Base-by-base conservation (phyloP, 345 rosid species). In the Pugionium dolabratum region DNA sequence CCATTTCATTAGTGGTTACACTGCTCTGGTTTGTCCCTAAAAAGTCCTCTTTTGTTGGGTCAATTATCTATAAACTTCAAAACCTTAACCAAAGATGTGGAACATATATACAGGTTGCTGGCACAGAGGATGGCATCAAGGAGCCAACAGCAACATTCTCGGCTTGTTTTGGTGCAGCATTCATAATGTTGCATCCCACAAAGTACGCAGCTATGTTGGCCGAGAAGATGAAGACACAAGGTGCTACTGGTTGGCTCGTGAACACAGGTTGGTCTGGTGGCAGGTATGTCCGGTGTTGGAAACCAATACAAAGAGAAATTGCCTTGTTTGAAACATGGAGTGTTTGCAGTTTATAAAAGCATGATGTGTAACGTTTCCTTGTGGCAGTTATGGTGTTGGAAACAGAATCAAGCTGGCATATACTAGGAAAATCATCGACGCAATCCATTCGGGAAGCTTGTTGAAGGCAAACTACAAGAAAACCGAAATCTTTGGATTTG, bases 241-340 rank as follows among this genome's bases (percentile, higher is more conserved):
- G 99, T 8, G 95, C 97, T 7, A 89, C 97, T 1, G 96, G 91
- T 25, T 95, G 99, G 97, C 99, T 95, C 2, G 91, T 95, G 64
- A 95, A 95, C 85, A 95, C 97, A 2, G 96, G 97, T 52, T 95
- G 99, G 99, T 91, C 96, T 0, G 96, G 94, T 54, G 99, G 99
- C 72, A 88, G 98, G 98, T 93, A 82, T 18, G 18, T 18, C 18
- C 18, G 18, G 18, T 18, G 18, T 18, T 18, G 18, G 18, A 18
- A 18, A 18, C 18, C 18, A 18, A 18, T 18, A 18, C 18, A 18
- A 18, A 18, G 18, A 18, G 18, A 18, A 18, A 18, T 18, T 31
- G 39, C 43, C 37, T 43, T 7, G 18, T 32, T 9, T 18, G 18
- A 18, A 18, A 18, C 10, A 2, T 48, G 43, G 31, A 18, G 18